Evolutionary conservation across 2,329 filamentous ascomycete genomes (phyloP).

Genomic region (Phyllosticta capitalensis): DNA sequence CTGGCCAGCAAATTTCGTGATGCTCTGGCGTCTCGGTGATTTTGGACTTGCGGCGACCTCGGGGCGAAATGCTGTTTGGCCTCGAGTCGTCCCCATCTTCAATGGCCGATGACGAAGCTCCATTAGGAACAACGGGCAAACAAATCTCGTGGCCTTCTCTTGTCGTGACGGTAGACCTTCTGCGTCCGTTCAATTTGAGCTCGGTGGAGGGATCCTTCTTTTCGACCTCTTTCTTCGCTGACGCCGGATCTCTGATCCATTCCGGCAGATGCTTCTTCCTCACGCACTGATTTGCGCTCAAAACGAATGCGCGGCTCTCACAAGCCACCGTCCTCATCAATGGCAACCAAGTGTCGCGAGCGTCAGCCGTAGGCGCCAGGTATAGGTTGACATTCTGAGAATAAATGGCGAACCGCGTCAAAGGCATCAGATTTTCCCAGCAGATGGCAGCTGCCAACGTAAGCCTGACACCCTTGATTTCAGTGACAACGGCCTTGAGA

Average conservation of each 20-base stretch:
- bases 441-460: constrained; percentile 83
- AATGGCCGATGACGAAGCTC: not conserved
- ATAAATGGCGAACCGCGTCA: constrained; percentile 75
- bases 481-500: constrained; percentile 67
- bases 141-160: constrained; percentile 40
- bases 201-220: constrained; percentile 12
- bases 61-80: not conserved
- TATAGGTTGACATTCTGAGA: constrained; percentile 87
- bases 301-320: constrained; percentile 77
- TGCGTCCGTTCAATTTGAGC: constrained; percentile 15
- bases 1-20: constrained; percentile 14
- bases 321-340: constrained; percentile 74
- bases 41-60: constrained; percentile 8
- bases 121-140: constrained; percentile 24
- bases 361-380: constrained; percentile 82
- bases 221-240: not conserved
- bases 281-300: constrained; percentile 78
- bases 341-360: constrained; percentile 68
- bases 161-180: constrained; percentile 33
- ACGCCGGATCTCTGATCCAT: constrained; percentile 39
- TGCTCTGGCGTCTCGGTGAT: constrained; percentile 12
- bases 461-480: constrained; percentile 67
- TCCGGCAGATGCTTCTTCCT: constrained; percentile 47
- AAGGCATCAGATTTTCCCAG: constrained; percentile 96
- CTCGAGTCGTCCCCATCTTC: constrained; percentile 1